Base-by-base conservation (phyloP, 139 green algal genomes). In the Chlamydomonas sp. region DNA sequence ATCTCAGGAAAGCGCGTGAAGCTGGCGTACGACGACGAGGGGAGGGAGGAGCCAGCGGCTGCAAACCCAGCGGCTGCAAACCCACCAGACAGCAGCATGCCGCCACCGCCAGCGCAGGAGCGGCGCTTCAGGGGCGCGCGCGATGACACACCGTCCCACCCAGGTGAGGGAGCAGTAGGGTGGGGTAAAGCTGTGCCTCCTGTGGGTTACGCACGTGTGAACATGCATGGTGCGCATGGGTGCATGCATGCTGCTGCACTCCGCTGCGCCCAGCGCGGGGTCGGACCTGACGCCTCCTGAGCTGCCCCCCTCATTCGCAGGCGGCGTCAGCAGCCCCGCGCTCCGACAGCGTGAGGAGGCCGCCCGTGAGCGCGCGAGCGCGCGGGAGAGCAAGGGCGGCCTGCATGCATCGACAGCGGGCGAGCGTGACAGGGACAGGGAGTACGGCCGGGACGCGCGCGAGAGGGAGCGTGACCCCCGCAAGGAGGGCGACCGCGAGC, bases 71-170 rank as follows among this genome's bases (percentile, higher is more conserved):
- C 43, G 33, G 10, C 26, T 2, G 31, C 31, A 1, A 54, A 50
- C 5, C 67, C 33, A 35, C 36, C 48, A 29, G 36, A n/a, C 22
- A 5, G 22, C 13, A 28, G 24, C 20, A 30, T 2, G 68, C 33
- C 29, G 29, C 33, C 22, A 57, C 22, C 20, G 10, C 26, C 75
- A 71, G 50, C 26, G 33, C 70, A 62, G 8, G 67, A 81, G 70
- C 72, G 89, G 5, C 82, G 83, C 26, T 93, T 89, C 76, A 71
- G 90, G 0, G 81, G 80, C 1, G 78, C 84, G 79, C 80, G 85
- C 3, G 47, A 88, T 3, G 90, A 95, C 1, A 96, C 91, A 3
- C 91, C 91, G 8, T 91, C 84, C 1, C 83, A 92, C 58, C 88
- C 88, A 34, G 88, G 86, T 81, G 39, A 26, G 57, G 49, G 35